Evolutionary conservation across 1,284 basidiomycete genomes (phyloP).

Genomic region (Leccinum solheimii): DNA sequence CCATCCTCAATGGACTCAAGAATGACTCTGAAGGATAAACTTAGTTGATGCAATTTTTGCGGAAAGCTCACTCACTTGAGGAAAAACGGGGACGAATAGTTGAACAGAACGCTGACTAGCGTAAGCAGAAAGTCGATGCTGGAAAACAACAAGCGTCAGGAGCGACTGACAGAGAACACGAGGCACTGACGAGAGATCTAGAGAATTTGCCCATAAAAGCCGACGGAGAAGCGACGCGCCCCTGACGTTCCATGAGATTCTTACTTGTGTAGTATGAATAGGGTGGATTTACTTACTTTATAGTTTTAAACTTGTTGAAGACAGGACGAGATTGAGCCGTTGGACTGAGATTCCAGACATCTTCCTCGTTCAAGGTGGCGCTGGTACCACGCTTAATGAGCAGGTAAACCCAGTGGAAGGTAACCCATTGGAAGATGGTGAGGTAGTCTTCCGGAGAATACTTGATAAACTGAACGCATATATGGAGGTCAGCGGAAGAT

Average conservation of each 20-base stretch:
- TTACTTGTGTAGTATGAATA: not conserved
- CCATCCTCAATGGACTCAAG: slow-evolving; percentile 28
- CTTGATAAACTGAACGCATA: slow-evolving; percentile 38
- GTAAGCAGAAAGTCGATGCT: slow-evolving; percentile 69
- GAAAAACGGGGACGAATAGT: slow-evolving; percentile 57
- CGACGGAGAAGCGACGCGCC: slow-evolving; percentile 58
- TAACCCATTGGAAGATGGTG: slow-evolving; percentile 65
- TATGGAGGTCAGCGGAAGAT: not conserved
- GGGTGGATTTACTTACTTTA: slow-evolving; percentile 35
- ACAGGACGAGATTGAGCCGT: slow-evolving; percentile 55
- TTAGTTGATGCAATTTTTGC: not conserved
- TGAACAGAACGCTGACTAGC: slow-evolving; percentile 52
- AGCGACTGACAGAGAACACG: not conserved
- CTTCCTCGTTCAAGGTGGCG: slow-evolving; percentile 54
- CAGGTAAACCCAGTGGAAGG: slow-evolving; percentile 65
- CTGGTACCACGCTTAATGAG: slow-evolving; percentile 53
- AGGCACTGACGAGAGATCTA: slow-evolving; percentile 59
- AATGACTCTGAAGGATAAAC: slow-evolving; percentile 34
- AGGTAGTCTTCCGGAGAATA: slow-evolving; percentile 65
- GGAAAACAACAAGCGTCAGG: not conserved
- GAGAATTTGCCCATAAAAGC: slow-evolving; percentile 66
- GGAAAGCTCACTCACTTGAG: slow-evolving; percentile 32
- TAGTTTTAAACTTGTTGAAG: slow-evolving; percentile 46
- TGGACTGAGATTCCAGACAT: slow-evolving; percentile 60
- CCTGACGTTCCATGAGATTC: slow-evolving; percentile 24